phyloP scores from a whole-genome alignment of 2,329 filamentous ascomycete genomes.

The Cadophora sp. region DNA sequence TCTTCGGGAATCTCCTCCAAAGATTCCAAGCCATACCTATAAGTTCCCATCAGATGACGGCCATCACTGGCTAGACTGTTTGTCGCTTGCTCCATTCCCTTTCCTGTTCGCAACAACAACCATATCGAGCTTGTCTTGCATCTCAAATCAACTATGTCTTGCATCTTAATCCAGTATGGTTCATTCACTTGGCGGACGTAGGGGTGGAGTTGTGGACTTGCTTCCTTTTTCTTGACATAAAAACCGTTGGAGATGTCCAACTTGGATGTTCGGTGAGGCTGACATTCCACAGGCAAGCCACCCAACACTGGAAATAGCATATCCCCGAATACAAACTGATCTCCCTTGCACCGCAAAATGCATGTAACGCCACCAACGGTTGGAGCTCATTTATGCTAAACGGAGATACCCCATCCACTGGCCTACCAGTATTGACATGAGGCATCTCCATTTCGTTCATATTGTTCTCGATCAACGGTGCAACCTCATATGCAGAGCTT shows the following conservation, averaged over 20 bases:
- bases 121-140: not conserved
- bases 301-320: not conserved
- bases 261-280: not conserved
- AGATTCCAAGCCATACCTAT: too few relatives aligned
- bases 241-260: not conserved
- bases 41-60: not conserved
- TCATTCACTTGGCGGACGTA: not conserved
- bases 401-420: not conserved
- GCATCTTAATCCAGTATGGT: not conserved
- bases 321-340: not conserved
- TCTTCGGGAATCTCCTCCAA: too few relatives aligned
- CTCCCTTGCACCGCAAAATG: not conserved
- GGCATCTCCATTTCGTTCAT: not conserved
- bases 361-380: not conserved
- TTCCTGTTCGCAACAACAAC: not conserved
- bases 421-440: too few relatives aligned
- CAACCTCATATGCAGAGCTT: not conserved
- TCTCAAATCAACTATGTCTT: too few relatives aligned
- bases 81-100: not conserved
- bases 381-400: not conserved
- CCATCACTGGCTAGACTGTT: not conserved
- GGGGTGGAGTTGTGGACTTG: not conserved
- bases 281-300: not conserved
- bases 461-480: slow-evolving; percentile 2
- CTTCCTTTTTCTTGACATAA: not conserved